These are phyloP conservation scores for Lignosus rhinocerotis DNA, from an alignment of 1,284 basidiomycete species.

Conservation along the genomic window DNA sequence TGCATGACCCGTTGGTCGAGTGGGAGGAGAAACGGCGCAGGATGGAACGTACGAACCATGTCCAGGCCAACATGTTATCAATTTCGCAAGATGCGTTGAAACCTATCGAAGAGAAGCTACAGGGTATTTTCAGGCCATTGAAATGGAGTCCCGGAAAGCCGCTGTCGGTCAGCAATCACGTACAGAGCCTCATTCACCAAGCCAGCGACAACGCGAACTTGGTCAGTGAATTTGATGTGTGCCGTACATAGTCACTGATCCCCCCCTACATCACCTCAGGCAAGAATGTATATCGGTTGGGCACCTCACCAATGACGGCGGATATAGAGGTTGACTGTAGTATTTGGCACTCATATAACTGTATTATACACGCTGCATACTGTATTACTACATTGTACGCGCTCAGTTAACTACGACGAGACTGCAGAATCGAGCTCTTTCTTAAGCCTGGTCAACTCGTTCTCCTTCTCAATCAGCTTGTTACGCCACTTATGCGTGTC, in stretches of 20 bases:
- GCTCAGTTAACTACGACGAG: neutral
- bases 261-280: constrained; percentile 38
- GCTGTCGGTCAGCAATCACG: constrained; percentile 81
- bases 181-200: constrained; percentile 88
- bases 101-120: constrained; percentile 84
- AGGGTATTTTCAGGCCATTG: constrained; percentile 73
- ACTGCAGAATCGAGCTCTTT: constrained; percentile 43
- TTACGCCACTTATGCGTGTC: constrained; percentile 63
- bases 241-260: constrained; percentile 35
- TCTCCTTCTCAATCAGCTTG: constrained; percentile 72
- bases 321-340: neutral
- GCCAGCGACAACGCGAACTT: constrained; percentile 76
- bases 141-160: constrained; percentile 59
- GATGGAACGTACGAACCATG: constrained; percentile 44
- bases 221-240: constrained; percentile 51
- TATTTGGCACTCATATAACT: neutral
- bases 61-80: constrained; percentile 51
- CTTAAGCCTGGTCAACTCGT: constrained; percentile 64
- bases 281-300: constrained; percentile 87
- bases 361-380: constrained; percentile 19
- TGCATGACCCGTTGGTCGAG: constrained; percentile 97
- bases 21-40: constrained; percentile 62
- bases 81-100: constrained; percentile 76
- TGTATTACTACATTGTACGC: constrained; percentile 18
- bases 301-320: constrained; percentile 69